Conservation (phyloP, 2,329 filamentous ascomycete genomes). For the Neonectria sp. region DNA sequence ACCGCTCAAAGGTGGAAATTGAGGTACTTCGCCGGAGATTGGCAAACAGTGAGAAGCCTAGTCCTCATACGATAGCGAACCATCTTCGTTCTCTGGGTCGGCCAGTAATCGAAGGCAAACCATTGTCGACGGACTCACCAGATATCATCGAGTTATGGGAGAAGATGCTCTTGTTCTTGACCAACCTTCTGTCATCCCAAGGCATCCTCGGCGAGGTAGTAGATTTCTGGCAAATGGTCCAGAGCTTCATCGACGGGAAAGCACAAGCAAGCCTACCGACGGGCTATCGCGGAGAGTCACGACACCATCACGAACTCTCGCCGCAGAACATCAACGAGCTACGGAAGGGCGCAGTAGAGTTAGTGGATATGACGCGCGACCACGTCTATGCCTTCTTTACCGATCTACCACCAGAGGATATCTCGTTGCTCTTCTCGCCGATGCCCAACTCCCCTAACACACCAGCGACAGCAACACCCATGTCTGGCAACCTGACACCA, state of each 20-base stretch:
- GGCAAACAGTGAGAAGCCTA: constrained; percentile 80
- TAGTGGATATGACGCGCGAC: constrained; percentile 88
- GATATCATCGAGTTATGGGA: constrained; percentile 95
- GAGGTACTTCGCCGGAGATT: constrained; percentile 90
- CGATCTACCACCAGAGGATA: constrained; percentile 90
- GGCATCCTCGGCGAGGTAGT: constrained; percentile 91
- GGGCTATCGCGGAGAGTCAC: constrained; percentile 86
- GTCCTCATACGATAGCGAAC: constrained; percentile 76
- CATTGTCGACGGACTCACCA: constrained; percentile 79
- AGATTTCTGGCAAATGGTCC: constrained; percentile 94
- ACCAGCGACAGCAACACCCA: constrained; percentile 54
- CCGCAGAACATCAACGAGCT: constrained; percentile 79
- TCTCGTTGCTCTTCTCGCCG: constrained; percentile 89
- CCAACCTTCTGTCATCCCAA: constrained; percentile 80
- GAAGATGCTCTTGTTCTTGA: constrained; percentile 83
- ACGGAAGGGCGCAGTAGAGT: constrained; percentile 82
- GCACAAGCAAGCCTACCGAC: constrained; percentile 85
- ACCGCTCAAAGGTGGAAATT: constrained; percentile 92
- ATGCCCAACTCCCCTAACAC: constrained; percentile 77
- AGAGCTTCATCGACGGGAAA: constrained; percentile 90
- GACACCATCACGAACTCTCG: constrained; percentile 85
- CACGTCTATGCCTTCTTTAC: constrained; percentile 87
- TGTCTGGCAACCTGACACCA: constrained; percentile 62
- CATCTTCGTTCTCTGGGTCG: constrained; percentile 83
- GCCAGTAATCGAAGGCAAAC: constrained; percentile 74